phyloP scores from a whole-genome alignment of 768 basidiomycete species.

The Erythrobasidium yunnanense region DNA sequence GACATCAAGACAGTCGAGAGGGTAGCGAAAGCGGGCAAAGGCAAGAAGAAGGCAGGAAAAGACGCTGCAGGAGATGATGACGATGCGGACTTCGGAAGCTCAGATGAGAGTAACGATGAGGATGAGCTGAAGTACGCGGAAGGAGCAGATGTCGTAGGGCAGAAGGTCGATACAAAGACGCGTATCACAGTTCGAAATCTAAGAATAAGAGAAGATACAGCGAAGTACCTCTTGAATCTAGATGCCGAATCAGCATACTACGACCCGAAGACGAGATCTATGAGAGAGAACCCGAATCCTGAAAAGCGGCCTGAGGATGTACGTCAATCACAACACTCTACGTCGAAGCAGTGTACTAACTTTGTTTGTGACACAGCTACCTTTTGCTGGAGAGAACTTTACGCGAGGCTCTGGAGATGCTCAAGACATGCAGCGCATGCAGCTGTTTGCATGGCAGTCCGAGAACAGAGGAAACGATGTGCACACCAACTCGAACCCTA shows the following conservation, averaged over 20 bases:
- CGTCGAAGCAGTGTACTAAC: no score
- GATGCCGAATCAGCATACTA: slow-evolving; percentile 95
- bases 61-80: no score
- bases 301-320: slow-evolving; percentile 72
- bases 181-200: slow-evolving; percentile 95
- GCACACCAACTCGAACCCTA: slow-evolving; percentile 90
- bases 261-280: slow-evolving; percentile 97
- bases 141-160: slow-evolving; percentile 91
- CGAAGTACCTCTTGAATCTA: slow-evolving; percentile 94
- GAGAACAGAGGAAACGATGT: slow-evolving; percentile 85
- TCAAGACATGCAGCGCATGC: slow-evolving; percentile 78
- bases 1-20: slow-evolving; percentile 82
- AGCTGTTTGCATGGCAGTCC: slow-evolving; percentile 96
- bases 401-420: slow-evolving; percentile 81
- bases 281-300: slow-evolving; percentile 87
- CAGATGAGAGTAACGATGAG: slow-evolving; percentile 52
- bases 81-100: slow-evolving; percentile 78
- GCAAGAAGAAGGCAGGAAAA: slow-evolving; percentile 45
- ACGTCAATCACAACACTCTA: no score
- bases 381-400: slow-evolving; percentile 96
- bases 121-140: slow-evolving; percentile 99
- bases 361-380: no score
- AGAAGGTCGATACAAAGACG: slow-evolving; percentile 97
- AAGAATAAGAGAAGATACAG: slow-evolving; percentile 96
- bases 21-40: slow-evolving; percentile 66